Base-by-base conservation (phyloP, 1,284 basidiomycete genomes). In the Puccinia polysora region DNA sequence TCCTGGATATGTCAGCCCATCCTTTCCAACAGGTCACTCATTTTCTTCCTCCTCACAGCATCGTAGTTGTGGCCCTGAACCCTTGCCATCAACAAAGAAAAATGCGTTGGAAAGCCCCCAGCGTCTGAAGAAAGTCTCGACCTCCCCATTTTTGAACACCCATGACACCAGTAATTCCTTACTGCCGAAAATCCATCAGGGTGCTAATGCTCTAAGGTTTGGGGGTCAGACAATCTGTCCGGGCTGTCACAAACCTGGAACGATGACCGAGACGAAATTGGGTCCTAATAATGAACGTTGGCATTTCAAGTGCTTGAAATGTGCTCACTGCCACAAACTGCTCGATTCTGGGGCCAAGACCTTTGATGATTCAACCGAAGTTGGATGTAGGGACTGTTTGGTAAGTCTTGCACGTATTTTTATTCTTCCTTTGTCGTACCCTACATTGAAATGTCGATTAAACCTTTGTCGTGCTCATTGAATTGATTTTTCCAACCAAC, bases 311-410 rank as follows among this genome's bases (percentile, higher is more conserved):
- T 71, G 68, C 55, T 34, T 71, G 25, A 62, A 25, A 63, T 71
- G 68, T 60, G 58, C n/a, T 20, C 25, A 49, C 25, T 71, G 68
- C 49, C 40, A 58, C 3, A 71, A 71, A 71, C 23, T 25, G 25
- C 50, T 71, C 25, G 59, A 71, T 47, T 71, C 68, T 4, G 68
- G 58, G 4, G 68, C 68, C 1, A 71, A 63, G 28, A 62, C 34
- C 4, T 70, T 70, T 23, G 45, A 71, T 25, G 47, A 53, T 15
- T 62, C 47, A 12, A 38, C 34, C 5, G 49, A 50, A 28, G 50
- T 71, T 49, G 68, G 68, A 43, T 71, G 58, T 63, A 55, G 59
- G 25, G 59, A 71, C 36, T 71, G 68, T 63, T 52, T 71, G 36
- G 68, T 71, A 23, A 8, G 50, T 53, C 15, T 62, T 3, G 12